Evolutionary conservation across 2,329 filamentous ascomycete genomes (phyloP), one percentile per base, ranked within the genome.

Genomic region (Phyllosticta paracitricarpa): DNA sequence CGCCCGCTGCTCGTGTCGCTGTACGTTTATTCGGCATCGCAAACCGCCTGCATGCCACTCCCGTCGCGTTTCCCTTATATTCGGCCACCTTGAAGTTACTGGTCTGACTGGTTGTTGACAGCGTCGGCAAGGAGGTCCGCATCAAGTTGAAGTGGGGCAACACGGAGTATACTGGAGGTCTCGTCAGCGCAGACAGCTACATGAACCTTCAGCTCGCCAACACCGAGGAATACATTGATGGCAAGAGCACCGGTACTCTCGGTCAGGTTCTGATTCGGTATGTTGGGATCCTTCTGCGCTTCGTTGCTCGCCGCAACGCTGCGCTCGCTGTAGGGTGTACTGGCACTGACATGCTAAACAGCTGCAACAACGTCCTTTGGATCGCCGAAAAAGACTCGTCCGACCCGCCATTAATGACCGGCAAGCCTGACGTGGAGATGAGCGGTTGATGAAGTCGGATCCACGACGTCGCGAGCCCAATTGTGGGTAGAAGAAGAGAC

Each of bases 301-400:
- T 57, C 9, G 56, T 14, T 26, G 33, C 22, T 25, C 14, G 22
- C 24, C 33, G 9, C 56, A 40, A 14, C 14, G 2, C 10, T 26
- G 51, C 52, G 52, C 22, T 5, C 28, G 9, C 19, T 14, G 19
- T 48, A 5, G 40, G 40, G 40, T 17, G 40, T 6, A 28, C 24
- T 6, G 14, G 22, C 48, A 24, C 28, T 63, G 59, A 54, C 56
- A 51, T n/a, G 22, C 17, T 24, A 24, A 57, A 59, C 66, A 91
- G 89, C 72, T 95, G 91, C 78, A 97, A 97, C 78, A 97, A 97
- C 72, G 93, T 97, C n/a, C 82, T 97, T 55, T 97, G 91, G 88
- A 93, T 97, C 70, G 83, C 81, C 40, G 80, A 79, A 52, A 81
- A 80, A 26, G 79, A 82, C 54, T 77, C 76, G 56, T 77, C 33